These are phyloP conservation scores for Saccharomyces eubayanus DNA, from an alignment of 805 yeast species.

Conservation along the genomic window DNA sequence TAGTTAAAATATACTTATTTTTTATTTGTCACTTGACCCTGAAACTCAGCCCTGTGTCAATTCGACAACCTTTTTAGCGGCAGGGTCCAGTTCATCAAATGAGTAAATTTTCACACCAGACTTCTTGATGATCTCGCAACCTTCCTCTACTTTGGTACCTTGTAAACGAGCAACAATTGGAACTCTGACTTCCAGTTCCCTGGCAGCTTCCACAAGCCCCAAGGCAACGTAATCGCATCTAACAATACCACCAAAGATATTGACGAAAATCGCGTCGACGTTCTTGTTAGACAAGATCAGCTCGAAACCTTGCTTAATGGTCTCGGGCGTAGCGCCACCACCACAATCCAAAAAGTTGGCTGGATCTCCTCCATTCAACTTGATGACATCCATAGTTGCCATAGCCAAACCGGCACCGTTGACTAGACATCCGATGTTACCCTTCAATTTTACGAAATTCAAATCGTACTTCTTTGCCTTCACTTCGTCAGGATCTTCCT, in stretches of 20 bases:
- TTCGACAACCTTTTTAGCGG: conserved; percentile 90
- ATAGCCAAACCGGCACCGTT: conserved; percentile 99
- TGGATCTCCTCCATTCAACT: conserved; percentile 96
- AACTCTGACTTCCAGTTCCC: conserved; percentile 78
- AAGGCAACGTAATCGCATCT: conserved; percentile 98
- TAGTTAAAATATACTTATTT: background rate
- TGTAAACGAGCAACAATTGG: conserved; percentile 98
- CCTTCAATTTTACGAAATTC: conserved; percentile 95
- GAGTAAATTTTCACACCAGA: conserved; percentile 91
- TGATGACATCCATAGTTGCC: conserved; percentile 99
- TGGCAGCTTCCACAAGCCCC: conserved; percentile 93
- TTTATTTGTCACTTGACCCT: background rate
- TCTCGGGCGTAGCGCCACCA: conserved; percentile 99
- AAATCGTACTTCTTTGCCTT: conserved; percentile 75
- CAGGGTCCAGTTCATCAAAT: conserved; percentile 88
- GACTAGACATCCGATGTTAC: conserved; percentile 97
- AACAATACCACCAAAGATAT: conserved; percentile 98
- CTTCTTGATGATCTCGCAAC: conserved; percentile 73
- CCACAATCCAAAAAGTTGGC: conserved; percentile 99
- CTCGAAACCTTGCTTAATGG: conserved; percentile 93
- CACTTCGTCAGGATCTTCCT: conserved; percentile 96
- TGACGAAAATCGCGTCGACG: conserved; percentile 92
- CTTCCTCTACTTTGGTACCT: conserved; percentile 91
- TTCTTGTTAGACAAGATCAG: conserved; percentile 81
- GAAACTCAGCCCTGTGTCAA: conserved; percentile 34